phyloP scores from a whole-genome alignment of 1,284 basidiomycete genomes.

The Trichosporon coremiiforme region DNA sequence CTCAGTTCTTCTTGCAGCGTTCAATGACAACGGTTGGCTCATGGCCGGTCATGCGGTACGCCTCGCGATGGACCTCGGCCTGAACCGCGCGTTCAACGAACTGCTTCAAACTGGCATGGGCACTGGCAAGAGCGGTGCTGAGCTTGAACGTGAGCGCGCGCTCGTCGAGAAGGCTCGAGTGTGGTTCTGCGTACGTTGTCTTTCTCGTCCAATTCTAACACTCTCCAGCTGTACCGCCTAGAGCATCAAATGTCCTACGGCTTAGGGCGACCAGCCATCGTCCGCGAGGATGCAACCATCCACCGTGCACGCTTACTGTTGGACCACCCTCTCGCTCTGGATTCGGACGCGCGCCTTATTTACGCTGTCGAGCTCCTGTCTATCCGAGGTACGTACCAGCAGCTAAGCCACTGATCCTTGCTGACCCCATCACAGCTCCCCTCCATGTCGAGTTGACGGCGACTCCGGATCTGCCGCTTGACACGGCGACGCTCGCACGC shows the following conservation, averaged over 20 bases:
- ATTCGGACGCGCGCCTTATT: slow-evolving; percentile 84
- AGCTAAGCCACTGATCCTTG: not conserved
- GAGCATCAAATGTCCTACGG: slow-evolving; percentile 90
- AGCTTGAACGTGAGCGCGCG: slow-evolving; percentile 67
- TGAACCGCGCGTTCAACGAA: slow-evolving; percentile 81
- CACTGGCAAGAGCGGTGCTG: slow-evolving; percentile 59
- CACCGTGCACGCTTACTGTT: slow-evolving; percentile 71
- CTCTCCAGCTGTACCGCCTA: slow-evolving; percentile 68
- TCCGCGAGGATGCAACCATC: slow-evolving; percentile 84
- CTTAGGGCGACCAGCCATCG: slow-evolving; percentile 79
- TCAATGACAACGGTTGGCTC: slow-evolving; percentile 85
- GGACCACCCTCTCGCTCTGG: slow-evolving; percentile 78
- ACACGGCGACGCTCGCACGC: slow-evolving; percentile 34
- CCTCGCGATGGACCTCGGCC: slow-evolving; percentile 82
- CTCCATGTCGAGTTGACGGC: slow-evolving; percentile 35
- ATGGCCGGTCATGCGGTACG: slow-evolving; percentile 80
- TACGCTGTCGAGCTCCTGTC: slow-evolving; percentile 63
- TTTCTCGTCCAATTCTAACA: not conserved
- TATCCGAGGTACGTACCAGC: slow-evolving; percentile 22
- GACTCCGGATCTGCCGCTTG: slow-evolving; percentile 33
- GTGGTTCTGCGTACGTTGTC: slow-evolving; percentile 67
- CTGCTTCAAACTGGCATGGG: slow-evolving; percentile 69
- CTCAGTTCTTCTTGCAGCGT: slow-evolving; percentile 76
- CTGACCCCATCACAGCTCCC: slow-evolving; percentile 24
- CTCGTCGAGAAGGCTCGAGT: slow-evolving; percentile 72